Base-by-base conservation (phyloP, 2,329 filamentous ascomycete species). In the Xylariaceae sp. region DNA sequence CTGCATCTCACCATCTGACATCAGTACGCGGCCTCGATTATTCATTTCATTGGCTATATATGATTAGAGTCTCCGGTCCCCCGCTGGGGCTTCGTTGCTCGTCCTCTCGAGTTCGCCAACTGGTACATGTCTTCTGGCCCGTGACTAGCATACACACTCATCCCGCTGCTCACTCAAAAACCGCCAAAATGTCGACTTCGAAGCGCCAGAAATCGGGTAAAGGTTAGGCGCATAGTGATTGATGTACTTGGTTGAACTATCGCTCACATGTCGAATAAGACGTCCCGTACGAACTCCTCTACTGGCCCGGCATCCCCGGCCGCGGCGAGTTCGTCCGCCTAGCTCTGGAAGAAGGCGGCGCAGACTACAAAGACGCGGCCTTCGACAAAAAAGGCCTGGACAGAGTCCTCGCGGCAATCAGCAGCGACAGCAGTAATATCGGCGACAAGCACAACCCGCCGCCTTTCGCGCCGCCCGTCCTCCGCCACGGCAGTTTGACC, bases 281-380 rank as follows among this genome's bases (percentile, higher is more conserved):
- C 45, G 67, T 71, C 50, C 72, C 76, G 0, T 88, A 86, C 67
- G 75, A 85, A 59, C 78, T 88, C 53, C 75, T 88, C 66, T 91
- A 91, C 77, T 88, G 86, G 80, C 85, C 86, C 16, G 70, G 70
- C 16, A 72, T 89, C 22, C 88, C 88, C 32, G 88, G 88, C 39
- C 85, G 88, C 46, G 88, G 84, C 57, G 88, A 92, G 67, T 82
- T 83, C 68, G 73, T 91, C 65, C 87, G 88, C 19, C 79, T 92
- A 10, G 78, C 78, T 15, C 81, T 92, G 60, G 88, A 92, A 71
- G 86, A 87, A 49, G 77, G 82, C 18, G 78, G 79, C 16, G 80
- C 80, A 1, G 68, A 78, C 3, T 92, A 89, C 74, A 80, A 70
- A 21, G 87, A 92, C 71, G 73, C 76, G 2, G 76, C 79, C 12